Percentiles rank a stretch among this genome's conserved stretches.
phyloP scores from a whole-genome alignment of 306 rosid species.

The Betula pendula region DNA sequence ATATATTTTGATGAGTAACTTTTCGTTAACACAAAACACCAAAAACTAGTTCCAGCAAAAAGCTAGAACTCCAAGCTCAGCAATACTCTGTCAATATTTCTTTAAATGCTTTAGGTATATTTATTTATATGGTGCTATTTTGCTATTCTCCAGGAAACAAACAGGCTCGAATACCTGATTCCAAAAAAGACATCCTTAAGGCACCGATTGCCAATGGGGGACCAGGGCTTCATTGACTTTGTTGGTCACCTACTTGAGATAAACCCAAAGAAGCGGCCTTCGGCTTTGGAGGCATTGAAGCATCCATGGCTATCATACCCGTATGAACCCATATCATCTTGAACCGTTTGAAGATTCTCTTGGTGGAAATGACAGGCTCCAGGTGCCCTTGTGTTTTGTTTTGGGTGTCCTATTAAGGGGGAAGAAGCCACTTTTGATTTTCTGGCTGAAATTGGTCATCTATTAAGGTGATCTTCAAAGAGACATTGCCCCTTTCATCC shows the following conservation, averaged over 20 bases:
- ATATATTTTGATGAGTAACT: no score
- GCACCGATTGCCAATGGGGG: conserved; percentile 98
- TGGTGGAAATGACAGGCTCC: conserved; percentile 16
- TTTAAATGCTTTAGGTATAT: conserved; percentile 17
- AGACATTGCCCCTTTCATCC: conserved; percentile 43
- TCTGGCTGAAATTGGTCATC: conserved; percentile 35
- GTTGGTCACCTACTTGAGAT: conserved; percentile 84
- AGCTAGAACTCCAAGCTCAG: no score
- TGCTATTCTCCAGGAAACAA: conserved; percentile 65
- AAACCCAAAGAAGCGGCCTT: conserved; percentile 94
- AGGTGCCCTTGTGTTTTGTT: conserved; percentile 37
- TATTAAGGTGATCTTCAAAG: conserved; percentile 44
- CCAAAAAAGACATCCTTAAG: conserved; percentile 93
- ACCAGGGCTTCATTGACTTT: conserved; percentile 95
- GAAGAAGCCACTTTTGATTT: conserved; percentile 43
- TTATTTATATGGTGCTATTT: conserved; percentile 16
- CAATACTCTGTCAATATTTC: conserved; percentile 3
- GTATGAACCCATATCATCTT: conserved; percentile 94
- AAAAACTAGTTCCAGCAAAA: no score
- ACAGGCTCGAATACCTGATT: conserved; percentile 87
- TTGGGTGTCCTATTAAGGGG: conserved; percentile 19
- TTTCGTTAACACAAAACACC: no score
- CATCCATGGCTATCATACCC: conserved; percentile 99
- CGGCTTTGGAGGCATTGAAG: conserved; percentile 88
- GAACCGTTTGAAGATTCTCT: conserved; percentile 33